Evolutionary conservation across 2,329 filamentous ascomycete species (phyloP).

Genomic region (Fusarium sp.): DNA sequence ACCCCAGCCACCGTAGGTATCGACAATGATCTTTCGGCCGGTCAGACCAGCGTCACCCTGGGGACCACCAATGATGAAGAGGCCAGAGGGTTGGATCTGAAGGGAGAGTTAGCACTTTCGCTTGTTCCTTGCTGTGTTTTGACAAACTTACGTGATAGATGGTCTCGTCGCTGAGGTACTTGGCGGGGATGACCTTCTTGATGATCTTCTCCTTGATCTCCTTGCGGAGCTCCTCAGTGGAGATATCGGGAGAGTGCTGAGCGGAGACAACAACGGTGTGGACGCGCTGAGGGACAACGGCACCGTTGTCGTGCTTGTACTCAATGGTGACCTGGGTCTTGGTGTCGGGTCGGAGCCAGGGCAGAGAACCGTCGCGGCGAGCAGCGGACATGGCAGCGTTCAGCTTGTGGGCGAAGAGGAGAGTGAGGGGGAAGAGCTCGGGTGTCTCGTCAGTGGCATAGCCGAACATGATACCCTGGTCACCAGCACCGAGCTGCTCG

Average conservation of each 20-base stretch:
- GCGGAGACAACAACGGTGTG: conserved; percentile 97
- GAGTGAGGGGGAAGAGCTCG: conserved; percentile 93
- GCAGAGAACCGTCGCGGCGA: conserved; percentile 85
- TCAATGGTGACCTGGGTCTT: conserved; percentile 99
- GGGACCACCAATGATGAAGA: conserved; percentile 98
- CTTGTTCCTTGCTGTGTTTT: neutral
- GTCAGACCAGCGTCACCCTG: conserved; percentile 99
- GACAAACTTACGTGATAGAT: conserved; percentile 83
- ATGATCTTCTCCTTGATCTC: conserved; percentile 98
- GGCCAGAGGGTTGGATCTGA: conserved; percentile 92
- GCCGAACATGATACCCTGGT: conserved; percentile 99
- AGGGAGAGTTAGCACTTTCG: conserved; percentile 12
- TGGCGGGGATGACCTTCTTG: conserved; percentile 89
- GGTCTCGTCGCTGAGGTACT: conserved; percentile 93
- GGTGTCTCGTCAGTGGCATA: conserved; percentile 99
- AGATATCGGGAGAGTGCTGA: conserved; percentile 89
- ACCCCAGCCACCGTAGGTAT: conserved; percentile 99
- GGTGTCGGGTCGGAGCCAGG: conserved; percentile 97
- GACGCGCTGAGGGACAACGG: conserved; percentile 89
- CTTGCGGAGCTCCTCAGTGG: conserved; percentile 91
- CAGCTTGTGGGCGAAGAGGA: conserved; percentile 95
- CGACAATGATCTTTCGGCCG: conserved; percentile 99
- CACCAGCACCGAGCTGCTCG: conserved; percentile 97
- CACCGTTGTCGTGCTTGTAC: conserved; percentile 96
- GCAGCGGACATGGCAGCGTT: conserved; percentile 94